Base-by-base conservation (phyloP, 2,329 filamentous ascomycete species). In the Bipolaris sorokiniana region DNA sequence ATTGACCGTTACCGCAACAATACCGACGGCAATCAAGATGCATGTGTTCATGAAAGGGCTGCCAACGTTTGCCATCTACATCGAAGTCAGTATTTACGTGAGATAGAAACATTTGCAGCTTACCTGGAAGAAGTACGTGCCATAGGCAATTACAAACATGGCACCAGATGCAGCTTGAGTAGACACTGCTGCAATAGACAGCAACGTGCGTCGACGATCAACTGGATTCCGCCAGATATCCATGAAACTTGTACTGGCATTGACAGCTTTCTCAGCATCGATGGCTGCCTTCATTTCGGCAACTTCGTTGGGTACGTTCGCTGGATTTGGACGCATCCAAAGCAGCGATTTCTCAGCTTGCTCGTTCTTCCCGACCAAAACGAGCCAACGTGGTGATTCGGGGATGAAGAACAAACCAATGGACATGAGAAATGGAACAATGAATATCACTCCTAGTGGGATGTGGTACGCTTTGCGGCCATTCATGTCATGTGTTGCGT, bases 31-130 rank as follows among this genome's bases (percentile, higher is more conserved):
- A 10, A 78, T 81, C 9, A 86, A 73, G 52, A 86, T 84, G 64
- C 84, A 85, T 1, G 80, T 75, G 68, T 86, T 86, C 67, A 82
- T 79, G 65, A 87, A 86, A 1, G 83, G 79, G 34, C 69, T 71
- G 3, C 70, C 70, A 5, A 74, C 70, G 2, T 70, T 51, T 1
- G 71, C 71, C 67, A 73, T 73, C 58, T 71, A 6, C 1, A 0
- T 15, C 3, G 2, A n/a, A 10, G 33, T 54, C 31, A 58, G 46
- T 3, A 1, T 7, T 15, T 5, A 11, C 7, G 4, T 0, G 2
- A 23, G 1, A 23, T 22, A 0, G 13, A 11, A 2, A 10, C 11
- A 10, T 47, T 11, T 2, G 18, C 3, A 2, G 23, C 52, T 40
- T n/a, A 53, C 57, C 31, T 63, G 62, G 58, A 74, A 74, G 56